Conservation (phyloP, 805 yeast species). For the Candida michaelii region DNA sequence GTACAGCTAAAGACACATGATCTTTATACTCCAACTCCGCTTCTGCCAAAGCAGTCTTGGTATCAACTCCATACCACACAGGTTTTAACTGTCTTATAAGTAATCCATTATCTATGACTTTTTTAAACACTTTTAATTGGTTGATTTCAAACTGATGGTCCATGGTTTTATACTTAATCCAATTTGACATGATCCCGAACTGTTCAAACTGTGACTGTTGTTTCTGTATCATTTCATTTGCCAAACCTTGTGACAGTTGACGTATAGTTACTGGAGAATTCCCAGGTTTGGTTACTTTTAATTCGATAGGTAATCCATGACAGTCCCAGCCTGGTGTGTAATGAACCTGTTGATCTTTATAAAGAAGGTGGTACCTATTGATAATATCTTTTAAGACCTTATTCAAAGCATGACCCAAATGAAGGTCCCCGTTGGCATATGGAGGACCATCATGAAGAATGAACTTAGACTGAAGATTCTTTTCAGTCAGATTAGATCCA, state of each 20-base stretch:
- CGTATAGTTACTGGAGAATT: conserved; percentile 52
- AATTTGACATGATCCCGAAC: conserved; percentile 83
- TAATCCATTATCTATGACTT: conserved; percentile 62
- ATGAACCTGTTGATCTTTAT: conserved; percentile 57
- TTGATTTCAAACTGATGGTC: conserved; percentile 66
- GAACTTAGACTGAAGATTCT: conserved; percentile 34
- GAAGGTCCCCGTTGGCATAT: conserved; percentile 93
- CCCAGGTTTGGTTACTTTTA: conserved; percentile 57
- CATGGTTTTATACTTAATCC: conserved; percentile 73
- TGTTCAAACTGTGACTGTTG: conserved; percentile 66
- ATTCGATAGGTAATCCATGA: conserved; percentile 95
- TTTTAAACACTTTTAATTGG: conserved; percentile 70
- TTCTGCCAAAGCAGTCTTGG: conserved; percentile 92
- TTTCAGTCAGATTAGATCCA: conserved; percentile 18
- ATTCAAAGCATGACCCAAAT: conserved; percentile 89
- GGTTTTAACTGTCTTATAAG: conserved; percentile 88
- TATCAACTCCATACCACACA: conserved; percentile 96
- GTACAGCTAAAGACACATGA: conserved; percentile 69
- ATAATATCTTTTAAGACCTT: conserved; percentile 87
- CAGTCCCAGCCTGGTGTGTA: conserved; percentile 98
- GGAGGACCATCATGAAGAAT: conserved; percentile 97
- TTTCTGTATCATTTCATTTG: conserved; percentile 57
- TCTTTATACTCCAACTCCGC: conserved; percentile 90
- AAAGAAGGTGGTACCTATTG: conserved; percentile 62
- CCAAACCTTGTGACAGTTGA: conserved; percentile 65